Evolutionary conservation across 2,329 filamentous ascomycete species (phyloP).

Genomic region (Pyrenophora seminiperda): DNA sequence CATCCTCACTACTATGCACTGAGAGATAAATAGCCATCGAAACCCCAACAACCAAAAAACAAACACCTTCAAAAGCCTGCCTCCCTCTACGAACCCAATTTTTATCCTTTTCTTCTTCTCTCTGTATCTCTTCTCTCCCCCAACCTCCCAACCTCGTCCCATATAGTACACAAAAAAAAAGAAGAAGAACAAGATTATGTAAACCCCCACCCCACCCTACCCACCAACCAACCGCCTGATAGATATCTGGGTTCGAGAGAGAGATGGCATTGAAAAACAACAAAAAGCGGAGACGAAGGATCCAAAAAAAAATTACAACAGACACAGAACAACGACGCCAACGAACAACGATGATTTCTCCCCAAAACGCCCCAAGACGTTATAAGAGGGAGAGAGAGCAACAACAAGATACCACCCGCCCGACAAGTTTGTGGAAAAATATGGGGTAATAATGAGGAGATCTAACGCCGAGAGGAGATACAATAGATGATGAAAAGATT

Average conservation of each 20-base stretch:
- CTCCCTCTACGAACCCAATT: too few relatives aligned
- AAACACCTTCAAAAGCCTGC: too few relatives aligned
- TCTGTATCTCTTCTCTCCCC: neutral
- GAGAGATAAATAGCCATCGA: neutral
- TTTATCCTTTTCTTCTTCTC: neutral
- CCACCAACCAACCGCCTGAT: too few relatives aligned
- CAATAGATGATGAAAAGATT: conserved; percentile 1
- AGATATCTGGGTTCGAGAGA: neutral
- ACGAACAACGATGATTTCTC: neutral
- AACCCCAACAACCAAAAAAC: too few relatives aligned
- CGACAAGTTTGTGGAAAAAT: conserved; percentile 5
- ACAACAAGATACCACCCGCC: conserved; percentile 10
- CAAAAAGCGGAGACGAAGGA: neutral
- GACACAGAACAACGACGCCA: too few relatives aligned
- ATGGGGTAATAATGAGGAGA: conserved; percentile 13
- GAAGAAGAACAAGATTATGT: conserved; percentile 38
- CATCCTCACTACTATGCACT: neutral
- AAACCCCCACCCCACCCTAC: conserved; percentile 5
- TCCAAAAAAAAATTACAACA: too few relatives aligned
- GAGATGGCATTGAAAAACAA: neutral
- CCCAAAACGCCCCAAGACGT: conserved; percentile 4
- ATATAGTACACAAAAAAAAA: conserved; percentile 45
- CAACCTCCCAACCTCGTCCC: conserved; percentile 6
- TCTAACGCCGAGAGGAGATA: conserved; percentile 10
- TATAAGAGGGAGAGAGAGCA: conserved; percentile 2